A percentile compares a stretch with the other conserved stretches of the same genome.
Evolutionary conservation across 2,329 filamentous ascomycete species (phyloP).

Genomic region (Xylariaceae sp.): DNA sequence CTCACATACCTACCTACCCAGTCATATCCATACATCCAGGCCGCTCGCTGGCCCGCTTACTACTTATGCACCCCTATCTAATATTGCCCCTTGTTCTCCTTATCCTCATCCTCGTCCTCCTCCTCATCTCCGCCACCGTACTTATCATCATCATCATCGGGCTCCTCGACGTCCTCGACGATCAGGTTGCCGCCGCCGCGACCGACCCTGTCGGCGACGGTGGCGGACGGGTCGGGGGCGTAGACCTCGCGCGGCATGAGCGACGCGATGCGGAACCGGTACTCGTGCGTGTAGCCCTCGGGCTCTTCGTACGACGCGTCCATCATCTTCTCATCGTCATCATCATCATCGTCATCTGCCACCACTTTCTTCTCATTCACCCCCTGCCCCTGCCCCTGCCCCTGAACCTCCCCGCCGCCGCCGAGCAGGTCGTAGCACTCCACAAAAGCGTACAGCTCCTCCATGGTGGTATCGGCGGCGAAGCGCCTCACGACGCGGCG

Average conservation of each 20-base stretch:
- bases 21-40: no score
- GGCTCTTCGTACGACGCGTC: constrained; percentile 38
- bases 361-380: no score
- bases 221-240: constrained; percentile 57
- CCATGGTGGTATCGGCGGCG: constrained; percentile 57
- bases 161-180: constrained; percentile 57
- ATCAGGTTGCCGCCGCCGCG: constrained; percentile 84
- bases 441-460: constrained; percentile 92
- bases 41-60: no score
- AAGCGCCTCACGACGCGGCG: constrained; percentile 76
- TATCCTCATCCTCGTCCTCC: no score
- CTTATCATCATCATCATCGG: constrained; percentile 13
- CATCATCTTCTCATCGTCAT: constrained; percentile 15
- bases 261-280: constrained; percentile 76
- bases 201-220: constrained; percentile 67
- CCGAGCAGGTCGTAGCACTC: constrained; percentile 71
- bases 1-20: no score
- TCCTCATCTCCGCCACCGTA: background rate
- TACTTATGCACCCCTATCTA: no score
- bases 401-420: constrained; percentile 16
- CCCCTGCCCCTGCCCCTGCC: no score
- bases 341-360: constrained; percentile 18
- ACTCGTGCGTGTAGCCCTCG: constrained; percentile 67
- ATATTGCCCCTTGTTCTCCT: no score
- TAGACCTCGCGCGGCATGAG: constrained; percentile 80